phyloP scores from a whole-genome alignment of 192 early-diverging fungal species.

The Phycomyces blakesleeanus region DNA sequence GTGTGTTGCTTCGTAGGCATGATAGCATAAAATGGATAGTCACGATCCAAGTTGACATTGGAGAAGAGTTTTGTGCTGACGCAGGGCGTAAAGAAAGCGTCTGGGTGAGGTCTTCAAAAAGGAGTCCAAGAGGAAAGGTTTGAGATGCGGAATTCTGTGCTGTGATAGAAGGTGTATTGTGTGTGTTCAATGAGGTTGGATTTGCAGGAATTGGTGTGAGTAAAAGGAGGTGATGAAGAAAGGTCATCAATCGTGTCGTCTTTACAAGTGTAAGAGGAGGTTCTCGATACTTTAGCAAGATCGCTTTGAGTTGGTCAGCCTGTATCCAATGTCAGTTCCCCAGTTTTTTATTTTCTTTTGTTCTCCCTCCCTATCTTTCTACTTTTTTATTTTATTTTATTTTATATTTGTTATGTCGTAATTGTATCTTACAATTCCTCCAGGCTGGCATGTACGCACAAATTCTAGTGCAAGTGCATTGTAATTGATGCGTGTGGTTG shows the following conservation, averaged over 20 bases:
- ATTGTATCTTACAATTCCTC: constrained; percentile 18
- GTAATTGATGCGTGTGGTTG: constrained; percentile 20
- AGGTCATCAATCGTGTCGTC: constrained; percentile 23
- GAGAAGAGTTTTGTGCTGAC: not conserved
- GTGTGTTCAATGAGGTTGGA: not conserved
- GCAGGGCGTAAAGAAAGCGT: constrained; percentile 20
- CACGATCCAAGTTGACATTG: constrained; percentile 25
- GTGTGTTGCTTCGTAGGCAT: constrained; percentile 14
- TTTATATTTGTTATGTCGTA: not conserved
- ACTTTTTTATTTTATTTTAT: too few relatives aligned
- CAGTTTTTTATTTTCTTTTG: not conserved
- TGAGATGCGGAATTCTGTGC: not conserved
- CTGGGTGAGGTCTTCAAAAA: constrained; percentile 26
- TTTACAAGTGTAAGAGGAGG: constrained; percentile 27
- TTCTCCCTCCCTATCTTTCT: too few relatives aligned
- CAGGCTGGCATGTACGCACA: constrained; percentile 22
- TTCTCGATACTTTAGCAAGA: constrained; percentile 32
- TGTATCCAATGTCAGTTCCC: not conserved
- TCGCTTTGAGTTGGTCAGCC: constrained; percentile 28
- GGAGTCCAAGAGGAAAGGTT: constrained; percentile 24
- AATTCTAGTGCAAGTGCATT: constrained; percentile 25
- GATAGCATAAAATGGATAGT: constrained; percentile 36
- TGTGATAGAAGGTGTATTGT: not conserved
- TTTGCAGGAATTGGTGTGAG: constrained; percentile 9
- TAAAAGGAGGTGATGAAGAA: constrained; percentile 28